Conservation (phyloP, 2,329 filamentous ascomycete genomes). For the Fusarium metavorans region DNA sequence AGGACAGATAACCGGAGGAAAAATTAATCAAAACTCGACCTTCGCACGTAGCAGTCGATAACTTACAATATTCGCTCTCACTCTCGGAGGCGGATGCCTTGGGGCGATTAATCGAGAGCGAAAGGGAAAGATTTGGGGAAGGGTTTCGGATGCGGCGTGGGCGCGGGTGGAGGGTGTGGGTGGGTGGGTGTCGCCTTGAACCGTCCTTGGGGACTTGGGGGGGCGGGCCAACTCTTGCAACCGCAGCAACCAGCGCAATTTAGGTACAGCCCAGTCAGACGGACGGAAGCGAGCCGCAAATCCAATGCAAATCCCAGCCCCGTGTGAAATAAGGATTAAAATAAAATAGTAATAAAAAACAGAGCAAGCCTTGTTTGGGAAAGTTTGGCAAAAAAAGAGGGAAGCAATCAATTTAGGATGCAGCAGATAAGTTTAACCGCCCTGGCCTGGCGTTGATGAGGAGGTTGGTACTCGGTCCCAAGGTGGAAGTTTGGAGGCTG, state of each 20-base stretch:
- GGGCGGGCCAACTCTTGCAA: slow-evolving; percentile 41
- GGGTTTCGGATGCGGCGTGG: slow-evolving; percentile 37
- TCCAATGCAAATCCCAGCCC: slow-evolving; percentile 5
- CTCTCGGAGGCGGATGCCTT: slow-evolving; percentile 24
- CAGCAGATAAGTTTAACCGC: slow-evolving; percentile 9
- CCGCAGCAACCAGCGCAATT: slow-evolving; percentile 42
- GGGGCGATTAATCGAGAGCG: slow-evolving; percentile 27
- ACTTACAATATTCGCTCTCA: slow-evolving; percentile 25
- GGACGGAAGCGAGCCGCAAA: slow-evolving; percentile 28
- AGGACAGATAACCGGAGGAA: slow-evolving; percentile 26
- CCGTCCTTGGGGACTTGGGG: neutral
- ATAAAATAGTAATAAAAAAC: neutral
- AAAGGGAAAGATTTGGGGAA: slow-evolving; percentile 36
- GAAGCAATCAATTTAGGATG: slow-evolving; percentile 31
- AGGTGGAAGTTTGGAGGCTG: slow-evolving; percentile 23
- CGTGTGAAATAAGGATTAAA: neutral
- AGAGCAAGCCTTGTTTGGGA: neutral
- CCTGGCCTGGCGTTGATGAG: neutral
- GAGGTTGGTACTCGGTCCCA: slow-evolving; percentile 18
- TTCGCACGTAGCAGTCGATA: slow-evolving; percentile 18
- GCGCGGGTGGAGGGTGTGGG: slow-evolving; percentile 33
- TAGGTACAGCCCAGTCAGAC: slow-evolving; percentile 20
- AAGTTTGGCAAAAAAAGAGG: neutral
- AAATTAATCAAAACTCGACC: slow-evolving; percentile 18
- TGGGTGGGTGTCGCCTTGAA: slow-evolving; percentile 11